A percentile compares a stretch with the other conserved stretches of the same genome.
phyloP scores from a whole-genome alignment of 305 asterid genomes.

The Fraxinus nigra region DNA sequence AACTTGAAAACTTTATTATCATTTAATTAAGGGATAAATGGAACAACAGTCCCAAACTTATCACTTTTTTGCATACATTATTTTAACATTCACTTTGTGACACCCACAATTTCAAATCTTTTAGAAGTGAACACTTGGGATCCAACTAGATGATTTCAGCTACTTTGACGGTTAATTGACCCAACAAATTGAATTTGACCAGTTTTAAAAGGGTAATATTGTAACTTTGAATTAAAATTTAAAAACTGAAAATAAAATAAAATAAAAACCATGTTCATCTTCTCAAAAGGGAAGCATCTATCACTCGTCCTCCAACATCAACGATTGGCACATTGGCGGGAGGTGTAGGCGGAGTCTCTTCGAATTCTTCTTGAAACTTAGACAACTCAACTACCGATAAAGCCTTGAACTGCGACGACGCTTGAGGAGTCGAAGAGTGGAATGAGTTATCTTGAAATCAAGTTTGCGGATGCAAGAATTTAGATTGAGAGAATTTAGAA shows the following conservation, averaged over 20 bases:
- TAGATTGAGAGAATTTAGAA: background rate
- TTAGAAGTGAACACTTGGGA: no score
- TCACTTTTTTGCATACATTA: no score
- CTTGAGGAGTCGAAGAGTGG: conserved; percentile 43
- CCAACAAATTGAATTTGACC: no score
- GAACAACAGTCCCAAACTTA: no score
- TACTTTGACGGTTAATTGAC: no score
- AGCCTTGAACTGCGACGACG: conserved; percentile 68
- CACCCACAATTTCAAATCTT: no score
- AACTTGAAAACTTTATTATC: background rate
- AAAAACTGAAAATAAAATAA: no score
- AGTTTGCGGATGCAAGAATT: background rate
- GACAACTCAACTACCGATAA: conserved; percentile 70
- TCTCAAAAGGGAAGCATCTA: conserved; percentile 35
- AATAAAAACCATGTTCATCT: conserved; percentile 29
- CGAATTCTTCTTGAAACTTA: conserved; percentile 39
- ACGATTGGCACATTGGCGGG: conserved; percentile 28
- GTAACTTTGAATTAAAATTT: no score
- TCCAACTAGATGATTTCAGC: no score
- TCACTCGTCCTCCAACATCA: conserved; percentile 24
- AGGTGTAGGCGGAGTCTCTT: conserved; percentile 33
- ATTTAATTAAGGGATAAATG: no score
- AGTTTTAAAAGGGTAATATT: no score
- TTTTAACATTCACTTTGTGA: no score
- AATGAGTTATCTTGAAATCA: conserved; percentile 23